A percentile compares a stretch with the other conserved stretches of the same genome.
Conservation (phyloP, 805 yeast genomes). For the Ogataea methanolica region DNA sequence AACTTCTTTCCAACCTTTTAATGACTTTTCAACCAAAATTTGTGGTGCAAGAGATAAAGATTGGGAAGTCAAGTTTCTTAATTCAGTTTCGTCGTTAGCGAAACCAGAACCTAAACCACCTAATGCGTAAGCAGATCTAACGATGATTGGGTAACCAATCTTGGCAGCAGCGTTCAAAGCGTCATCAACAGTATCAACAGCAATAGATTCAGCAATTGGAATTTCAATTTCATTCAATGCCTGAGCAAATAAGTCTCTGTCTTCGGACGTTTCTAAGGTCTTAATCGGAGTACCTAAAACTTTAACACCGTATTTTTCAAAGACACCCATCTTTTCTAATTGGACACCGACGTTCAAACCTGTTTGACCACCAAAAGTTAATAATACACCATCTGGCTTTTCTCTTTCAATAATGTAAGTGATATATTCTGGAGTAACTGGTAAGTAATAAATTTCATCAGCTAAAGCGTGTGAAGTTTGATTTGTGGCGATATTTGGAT, state of each 20-base stretch:
- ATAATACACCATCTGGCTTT: slow-evolving; percentile 90
- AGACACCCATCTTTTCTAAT: slow-evolving; percentile 90
- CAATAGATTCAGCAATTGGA: slow-evolving; percentile 95
- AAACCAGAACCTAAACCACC: slow-evolving; percentile 99
- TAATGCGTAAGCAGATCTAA: slow-evolving; percentile 93
- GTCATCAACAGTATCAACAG: slow-evolving; percentile 90
- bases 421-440: slow-evolving; percentile 95
- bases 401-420: slow-evolving; percentile 94
- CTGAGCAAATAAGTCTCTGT: slow-evolving; percentile 91
- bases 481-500: slow-evolving; percentile 95
- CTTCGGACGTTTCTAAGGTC: slow-evolving; percentile 95
- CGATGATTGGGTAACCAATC: slow-evolving; percentile 94
- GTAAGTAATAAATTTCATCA: slow-evolving; percentile 91
- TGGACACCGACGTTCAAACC: slow-evolving; percentile 95
- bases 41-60: slow-evolving; percentile 90
- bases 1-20: slow-evolving; percentile 99
- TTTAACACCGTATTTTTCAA: slow-evolving; percentile 84
- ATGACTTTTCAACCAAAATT: slow-evolving; percentile 91
- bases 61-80: slow-evolving; percentile 83
- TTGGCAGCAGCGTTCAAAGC: slow-evolving; percentile 84
- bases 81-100: slow-evolving; percentile 78
- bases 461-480: slow-evolving; percentile 95
- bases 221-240: slow-evolving; percentile 93
- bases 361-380: slow-evolving; percentile 99
- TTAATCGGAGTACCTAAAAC: slow-evolving; percentile 97